A percentile compares a stretch with the other conserved stretches of the same genome.
Evolutionary conservation across 1,139 yeast species (phyloP).

Genomic region (Yamadazyma spencermartinsiae): DNA sequence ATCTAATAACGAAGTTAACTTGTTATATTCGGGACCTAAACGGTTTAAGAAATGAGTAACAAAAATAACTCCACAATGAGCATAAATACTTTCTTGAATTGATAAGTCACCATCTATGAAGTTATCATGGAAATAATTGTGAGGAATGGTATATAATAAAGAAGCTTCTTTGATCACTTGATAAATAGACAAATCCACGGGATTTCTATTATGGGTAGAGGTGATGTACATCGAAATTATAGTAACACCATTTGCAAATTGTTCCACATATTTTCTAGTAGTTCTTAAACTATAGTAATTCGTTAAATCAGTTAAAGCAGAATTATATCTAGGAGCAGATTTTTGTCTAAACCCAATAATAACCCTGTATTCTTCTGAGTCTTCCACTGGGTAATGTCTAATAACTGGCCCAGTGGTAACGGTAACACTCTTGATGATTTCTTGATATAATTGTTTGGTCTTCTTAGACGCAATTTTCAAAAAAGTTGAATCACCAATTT

Average conservation of each 20-base stretch:
- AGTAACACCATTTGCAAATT: slow-evolving; percentile 86
- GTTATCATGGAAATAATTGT: slow-evolving; percentile 73
- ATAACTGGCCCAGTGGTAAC: slow-evolving; percentile 90
- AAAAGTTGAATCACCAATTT: slow-evolving; percentile 80
- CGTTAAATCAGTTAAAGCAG: slow-evolving; percentile 85
- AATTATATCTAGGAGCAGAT: slow-evolving; percentile 82
- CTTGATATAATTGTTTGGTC: slow-evolving; percentile 75
- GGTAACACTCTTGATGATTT: slow-evolving; percentile 68
- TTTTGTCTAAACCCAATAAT: slow-evolving; percentile 87
- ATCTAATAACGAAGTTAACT: slow-evolving; percentile 66
- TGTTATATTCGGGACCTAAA: slow-evolving; percentile 85
- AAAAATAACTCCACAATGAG: slow-evolving; percentile 91
- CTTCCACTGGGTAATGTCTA: slow-evolving; percentile 79
- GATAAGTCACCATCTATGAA: slow-evolving; percentile 80
- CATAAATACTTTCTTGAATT: slow-evolving; percentile 90
- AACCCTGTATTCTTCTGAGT: slow-evolving; percentile 77
- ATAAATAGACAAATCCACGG: slow-evolving; percentile 73
- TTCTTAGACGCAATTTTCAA: slow-evolving; percentile 75
- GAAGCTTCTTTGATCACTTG: slow-evolving; percentile 96
- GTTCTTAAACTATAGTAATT: slow-evolving; percentile 85
- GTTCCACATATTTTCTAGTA: slow-evolving; percentile 91
- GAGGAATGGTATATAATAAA: slow-evolving; percentile 86
- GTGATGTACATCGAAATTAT: slow-evolving; percentile 84
- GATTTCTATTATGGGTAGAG: slow-evolving; percentile 45
- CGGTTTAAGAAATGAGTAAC: slow-evolving; percentile 94